Conservation (phyloP, 441 rosid genomes). For the Adansonia gregorii region DNA sequence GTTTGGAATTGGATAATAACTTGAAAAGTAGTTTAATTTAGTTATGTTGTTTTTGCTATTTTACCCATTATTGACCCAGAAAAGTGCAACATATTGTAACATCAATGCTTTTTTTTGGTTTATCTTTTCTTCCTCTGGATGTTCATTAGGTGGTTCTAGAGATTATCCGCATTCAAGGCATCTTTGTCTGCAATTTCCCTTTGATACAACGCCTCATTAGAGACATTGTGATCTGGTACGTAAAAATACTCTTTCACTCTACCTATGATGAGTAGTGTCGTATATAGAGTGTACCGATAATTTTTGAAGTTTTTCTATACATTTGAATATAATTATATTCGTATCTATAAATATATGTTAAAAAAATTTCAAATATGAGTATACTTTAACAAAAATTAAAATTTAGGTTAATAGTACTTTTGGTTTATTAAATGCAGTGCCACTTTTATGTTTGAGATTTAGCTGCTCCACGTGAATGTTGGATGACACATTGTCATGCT, state of each 20-base stretch:
- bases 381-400: no score
- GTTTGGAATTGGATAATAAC: neutral
- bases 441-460: slow-evolving; percentile 58
- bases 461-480: slow-evolving; percentile 58
- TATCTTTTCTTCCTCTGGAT: neutral
- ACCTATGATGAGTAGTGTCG: no score
- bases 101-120: neutral
- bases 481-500: slow-evolving; percentile 60
- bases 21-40: neutral
- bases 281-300: no score
- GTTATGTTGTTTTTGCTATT: neutral
- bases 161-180: slow-evolving; percentile 78
- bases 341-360: no score
- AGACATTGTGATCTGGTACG: slow-evolving; percentile 50
- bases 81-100: no score
- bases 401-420: no score
- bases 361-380: no score
- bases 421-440: no score
- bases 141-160: slow-evolving; percentile 62
- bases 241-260: neutral
- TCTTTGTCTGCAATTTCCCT: slow-evolving; percentile 62
- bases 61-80: neutral
- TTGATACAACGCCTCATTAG: slow-evolving; percentile 50
- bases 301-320: no score
- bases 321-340: no score